Conservation (phyloP, 345 rosid species). For the Durio zibethinus region DNA sequence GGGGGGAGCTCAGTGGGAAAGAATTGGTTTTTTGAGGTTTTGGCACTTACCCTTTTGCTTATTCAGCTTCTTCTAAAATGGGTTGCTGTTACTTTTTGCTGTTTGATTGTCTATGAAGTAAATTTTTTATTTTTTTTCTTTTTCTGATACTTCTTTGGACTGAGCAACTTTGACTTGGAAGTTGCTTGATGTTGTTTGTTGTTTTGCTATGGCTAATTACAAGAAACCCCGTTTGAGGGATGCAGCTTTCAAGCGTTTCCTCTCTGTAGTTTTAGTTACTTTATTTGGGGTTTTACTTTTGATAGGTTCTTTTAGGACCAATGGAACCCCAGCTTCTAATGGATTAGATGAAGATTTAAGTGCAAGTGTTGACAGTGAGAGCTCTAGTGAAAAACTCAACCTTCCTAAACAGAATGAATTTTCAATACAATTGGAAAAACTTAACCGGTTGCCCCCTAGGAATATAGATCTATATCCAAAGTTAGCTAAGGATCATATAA, state of each 20-base stretch:
- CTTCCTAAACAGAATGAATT: constrained; percentile 58
- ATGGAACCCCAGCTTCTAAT: constrained; percentile 33
- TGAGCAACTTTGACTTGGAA: background rate
- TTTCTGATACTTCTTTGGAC: background rate
- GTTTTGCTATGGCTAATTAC: constrained; percentile 48
- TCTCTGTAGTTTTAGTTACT: constrained; percentile 49
- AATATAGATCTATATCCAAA: constrained; percentile 63
- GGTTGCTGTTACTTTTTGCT: constrained; percentile 21
- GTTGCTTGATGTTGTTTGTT: constrained; percentile 14
- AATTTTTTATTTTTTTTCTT: background rate
- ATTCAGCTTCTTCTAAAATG: constrained; percentile 18
- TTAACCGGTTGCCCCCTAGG: constrained; percentile 63
- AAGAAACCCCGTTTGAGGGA: constrained; percentile 60
- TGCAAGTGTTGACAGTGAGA: constrained; percentile 18
- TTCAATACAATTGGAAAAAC: constrained; percentile 56
- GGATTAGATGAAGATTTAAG: constrained; percentile 28
- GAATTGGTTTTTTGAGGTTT: constrained; percentile 29
- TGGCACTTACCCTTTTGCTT: constrained; percentile 22
- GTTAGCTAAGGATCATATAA: constrained; percentile 62
- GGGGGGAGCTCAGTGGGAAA: background rate
- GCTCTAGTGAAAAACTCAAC: constrained; percentile 24
- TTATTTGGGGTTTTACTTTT: constrained; percentile 49
- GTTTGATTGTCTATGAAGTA: constrained; percentile 10
- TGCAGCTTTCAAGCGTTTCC: constrained; percentile 49
- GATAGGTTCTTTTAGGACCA: constrained; percentile 46